Percentiles rank a stretch among this genome's conserved stretches.
Conservation (phyloP, 2,329 filamentous ascomycete species). For the Beauveria pseudobassiana region DNA sequence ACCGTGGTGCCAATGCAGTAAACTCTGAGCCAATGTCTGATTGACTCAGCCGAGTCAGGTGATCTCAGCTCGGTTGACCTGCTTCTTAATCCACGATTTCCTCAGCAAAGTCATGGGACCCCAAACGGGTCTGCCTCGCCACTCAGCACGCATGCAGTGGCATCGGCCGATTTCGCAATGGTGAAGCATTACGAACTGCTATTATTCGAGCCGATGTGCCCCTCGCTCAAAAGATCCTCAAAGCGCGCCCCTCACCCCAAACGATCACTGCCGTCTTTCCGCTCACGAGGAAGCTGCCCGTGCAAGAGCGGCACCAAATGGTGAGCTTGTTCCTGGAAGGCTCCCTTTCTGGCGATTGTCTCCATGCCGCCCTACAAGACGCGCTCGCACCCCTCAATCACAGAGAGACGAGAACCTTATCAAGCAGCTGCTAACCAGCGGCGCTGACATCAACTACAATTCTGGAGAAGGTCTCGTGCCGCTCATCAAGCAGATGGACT, state of each 20-base stretch:
- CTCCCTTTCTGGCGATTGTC: slow-evolving; percentile 37
- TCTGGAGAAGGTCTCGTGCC: slow-evolving; percentile 41
- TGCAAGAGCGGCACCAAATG: slow-evolving; percentile 38
- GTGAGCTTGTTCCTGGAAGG: slow-evolving; percentile 42
- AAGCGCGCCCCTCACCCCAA: slow-evolving; percentile 37
- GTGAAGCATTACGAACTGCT: slow-evolving; percentile 42
- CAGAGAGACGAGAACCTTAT: slow-evolving; percentile 45
- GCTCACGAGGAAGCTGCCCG: slow-evolving; percentile 34
- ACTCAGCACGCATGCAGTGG: slow-evolving; percentile 35
- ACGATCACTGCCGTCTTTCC: slow-evolving; percentile 44
- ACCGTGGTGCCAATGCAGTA: slow-evolving; percentile 44
- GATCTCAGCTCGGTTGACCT: slow-evolving; percentile 41
- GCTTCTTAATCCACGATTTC: slow-evolving; percentile 42
- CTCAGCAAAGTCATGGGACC: slow-evolving; percentile 17
- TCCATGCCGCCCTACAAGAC: slow-evolving; percentile 44
- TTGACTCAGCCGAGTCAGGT: slow-evolving; percentile 40
- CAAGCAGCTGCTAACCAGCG: slow-evolving; percentile 41
- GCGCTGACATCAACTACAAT: slow-evolving; percentile 48
- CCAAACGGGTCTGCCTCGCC: slow-evolving; percentile 24
- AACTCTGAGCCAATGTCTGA: slow-evolving; percentile 40
- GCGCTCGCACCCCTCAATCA: slow-evolving; percentile 42
- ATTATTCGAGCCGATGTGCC: slow-evolving; percentile 36
- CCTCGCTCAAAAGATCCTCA: slow-evolving; percentile 40
- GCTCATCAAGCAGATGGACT: slow-evolving; percentile 41
- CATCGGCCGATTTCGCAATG: slow-evolving; percentile 44